phyloP scores from a whole-genome alignment of 768 basidiomycete species.

The Naganishia randhawae region DNA sequence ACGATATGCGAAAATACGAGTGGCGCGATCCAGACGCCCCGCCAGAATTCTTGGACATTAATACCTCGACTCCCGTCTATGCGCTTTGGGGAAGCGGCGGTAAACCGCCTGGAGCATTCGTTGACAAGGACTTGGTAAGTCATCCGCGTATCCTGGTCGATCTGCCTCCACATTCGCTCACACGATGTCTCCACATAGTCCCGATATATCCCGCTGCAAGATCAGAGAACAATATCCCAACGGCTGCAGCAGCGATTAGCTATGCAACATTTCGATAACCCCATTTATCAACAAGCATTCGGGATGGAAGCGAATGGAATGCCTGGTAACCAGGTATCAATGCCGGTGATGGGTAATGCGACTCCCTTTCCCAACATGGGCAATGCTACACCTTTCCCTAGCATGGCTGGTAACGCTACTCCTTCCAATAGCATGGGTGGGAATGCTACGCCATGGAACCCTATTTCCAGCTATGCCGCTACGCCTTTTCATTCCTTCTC shows the following conservation, averaged over 20 bases:
- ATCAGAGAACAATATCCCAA: neutral
- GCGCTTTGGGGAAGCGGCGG: constrained; percentile 8
- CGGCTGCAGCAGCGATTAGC: constrained; percentile 2
- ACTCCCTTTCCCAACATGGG: constrained; percentile 10
- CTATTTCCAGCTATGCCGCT: neutral
- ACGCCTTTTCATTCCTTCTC: constrained; percentile 10
- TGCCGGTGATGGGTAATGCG: constrained; percentile 11
- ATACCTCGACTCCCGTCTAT: neutral
- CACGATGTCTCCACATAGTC: too few relatives aligned
- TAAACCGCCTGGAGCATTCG: constrained; percentile 13
- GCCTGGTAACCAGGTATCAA: neutral
- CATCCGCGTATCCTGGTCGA: neutral
- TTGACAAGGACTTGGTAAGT: constrained; percentile 10
- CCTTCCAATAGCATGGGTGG: neutral
- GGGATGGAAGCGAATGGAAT: neutral
- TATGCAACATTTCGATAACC: neutral
- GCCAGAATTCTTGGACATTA: neutral
- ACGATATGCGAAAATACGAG: constrained; percentile 2
- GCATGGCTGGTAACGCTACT: constrained; percentile 8
- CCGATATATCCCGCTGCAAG: neutral
- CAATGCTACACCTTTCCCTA: neutral
- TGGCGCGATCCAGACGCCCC: constrained; percentile 15
- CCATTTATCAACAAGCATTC: neutral
- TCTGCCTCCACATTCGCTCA: too few relatives aligned
- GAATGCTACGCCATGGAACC: constrained; percentile 10